Evolutionary conservation across 768 basidiomycete species (phyloP).

Genomic region (Hygrophorus russula): DNA sequence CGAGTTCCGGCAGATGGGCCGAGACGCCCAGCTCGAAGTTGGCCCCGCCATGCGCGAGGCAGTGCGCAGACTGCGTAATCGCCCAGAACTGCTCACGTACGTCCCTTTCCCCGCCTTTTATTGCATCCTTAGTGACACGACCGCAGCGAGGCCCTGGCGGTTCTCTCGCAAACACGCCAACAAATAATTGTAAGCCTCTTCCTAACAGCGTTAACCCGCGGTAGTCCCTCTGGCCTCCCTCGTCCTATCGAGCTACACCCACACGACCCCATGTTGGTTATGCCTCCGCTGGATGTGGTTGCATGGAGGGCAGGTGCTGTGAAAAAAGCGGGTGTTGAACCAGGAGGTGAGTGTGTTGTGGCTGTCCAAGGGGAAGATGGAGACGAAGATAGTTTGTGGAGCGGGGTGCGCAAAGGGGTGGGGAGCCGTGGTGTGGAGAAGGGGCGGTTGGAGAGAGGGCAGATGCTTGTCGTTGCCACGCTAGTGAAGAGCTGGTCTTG

Average conservation of each 20-base stretch:
- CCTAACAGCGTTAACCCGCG: conserved; percentile 78
- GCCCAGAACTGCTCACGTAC: conserved; percentile 72
- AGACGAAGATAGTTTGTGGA: too few relatives aligned
- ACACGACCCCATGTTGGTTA: conserved; percentile 91
- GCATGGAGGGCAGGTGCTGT: too few relatives aligned
- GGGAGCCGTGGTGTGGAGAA: too few relatives aligned
- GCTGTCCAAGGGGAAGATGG: too few relatives aligned
- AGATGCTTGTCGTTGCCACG: too few relatives aligned
- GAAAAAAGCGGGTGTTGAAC: too few relatives aligned
- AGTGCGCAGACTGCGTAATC: conserved; percentile 57
- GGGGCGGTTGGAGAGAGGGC: too few relatives aligned
- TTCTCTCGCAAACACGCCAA: conserved; percentile 77
- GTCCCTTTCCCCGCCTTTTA: conserved; percentile 8
- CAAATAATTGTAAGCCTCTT: conserved; percentile 72
- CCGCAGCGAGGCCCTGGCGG: conserved; percentile 53
- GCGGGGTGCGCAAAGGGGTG: too few relatives aligned
- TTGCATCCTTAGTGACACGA: background rate
- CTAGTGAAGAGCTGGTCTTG: too few relatives aligned
- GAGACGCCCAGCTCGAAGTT: conserved; percentile 67
- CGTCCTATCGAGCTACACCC: conserved; percentile 96
- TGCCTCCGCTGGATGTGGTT: too few relatives aligned
- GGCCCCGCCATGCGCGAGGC: conserved; percentile 55
- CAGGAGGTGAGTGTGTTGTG: too few relatives aligned
- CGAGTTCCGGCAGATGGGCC: conserved; percentile 73
- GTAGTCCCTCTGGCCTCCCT: conserved; percentile 74